A percentile compares a stretch with the other conserved stretches of the same genome.
Conservation (phyloP, 2,329 filamentous ascomycete species). For the Cercospora sesami region DNA sequence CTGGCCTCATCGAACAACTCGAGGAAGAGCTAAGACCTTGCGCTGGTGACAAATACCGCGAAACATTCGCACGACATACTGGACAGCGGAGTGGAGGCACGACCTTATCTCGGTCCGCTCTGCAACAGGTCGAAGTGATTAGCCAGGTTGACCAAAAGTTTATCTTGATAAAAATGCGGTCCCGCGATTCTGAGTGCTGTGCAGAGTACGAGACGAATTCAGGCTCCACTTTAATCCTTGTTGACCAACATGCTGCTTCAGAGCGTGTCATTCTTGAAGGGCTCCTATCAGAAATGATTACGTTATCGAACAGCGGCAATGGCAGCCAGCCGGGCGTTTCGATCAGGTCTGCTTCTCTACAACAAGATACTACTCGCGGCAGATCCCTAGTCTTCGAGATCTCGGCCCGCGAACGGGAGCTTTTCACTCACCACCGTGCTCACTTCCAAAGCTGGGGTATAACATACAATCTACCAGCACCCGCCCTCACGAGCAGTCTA, state of each 20-base stretch:
- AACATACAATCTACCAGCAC: conserved; percentile 53
- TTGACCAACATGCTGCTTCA: conserved; percentile 95
- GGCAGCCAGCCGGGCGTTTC: background rate
- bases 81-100: conserved; percentile 21
- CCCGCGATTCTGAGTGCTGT: background rate
- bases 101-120: conserved; percentile 60
- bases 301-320: background rate
- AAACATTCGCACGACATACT: background rate
- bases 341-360: conserved; percentile 6
- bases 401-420: conserved; percentile 57
- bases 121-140: conserved; percentile 66
- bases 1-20: conserved; percentile 21
- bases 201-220: conserved; percentile 15
- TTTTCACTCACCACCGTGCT: conserved; percentile 56
- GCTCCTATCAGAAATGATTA: conserved; percentile 62
- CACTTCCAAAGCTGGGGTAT: conserved; percentile 77
- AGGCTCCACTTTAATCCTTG: conserved; percentile 61
- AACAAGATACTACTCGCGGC: conserved; percentile 35
- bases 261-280: conserved; percentile 79
- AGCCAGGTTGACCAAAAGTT: conserved; percentile 89
- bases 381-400: conserved; percentile 67
- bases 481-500: background rate
- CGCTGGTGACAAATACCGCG: conserved; percentile 8
- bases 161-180: conserved; percentile 65
- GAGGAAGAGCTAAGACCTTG: conserved; percentile 19